Conservation (phyloP, 805 yeast species). For the Candida namnaoensis region DNA sequence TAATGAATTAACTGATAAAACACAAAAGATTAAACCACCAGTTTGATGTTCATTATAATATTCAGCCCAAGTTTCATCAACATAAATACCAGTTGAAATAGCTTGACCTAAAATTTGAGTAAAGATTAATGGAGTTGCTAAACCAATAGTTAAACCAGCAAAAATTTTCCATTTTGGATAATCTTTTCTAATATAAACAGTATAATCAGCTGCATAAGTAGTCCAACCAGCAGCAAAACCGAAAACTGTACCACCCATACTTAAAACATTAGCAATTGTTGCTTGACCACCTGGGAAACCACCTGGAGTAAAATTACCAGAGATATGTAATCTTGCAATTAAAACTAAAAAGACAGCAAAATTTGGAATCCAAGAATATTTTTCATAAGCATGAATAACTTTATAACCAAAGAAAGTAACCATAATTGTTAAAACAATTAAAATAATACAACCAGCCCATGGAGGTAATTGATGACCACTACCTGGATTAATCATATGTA, state of each 20-base stretch:
- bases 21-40: constrained; percentile 80
- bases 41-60: constrained; percentile 47
- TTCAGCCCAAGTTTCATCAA: constrained; percentile 33
- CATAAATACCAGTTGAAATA: constrained; percentile 56
- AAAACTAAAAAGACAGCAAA: constrained; percentile 64
- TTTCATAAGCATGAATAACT: constrained; percentile 74
- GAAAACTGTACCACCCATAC: constrained; percentile 75
- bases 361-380: constrained; percentile 85
- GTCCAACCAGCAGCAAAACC: constrained; percentile 96
- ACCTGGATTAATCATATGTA: constrained; percentile 63
- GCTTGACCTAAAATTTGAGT: constrained; percentile 84
- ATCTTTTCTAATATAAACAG: constrained; percentile 72
- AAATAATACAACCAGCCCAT: constrained; percentile 82
- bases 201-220: constrained; percentile 86
- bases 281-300: constrained; percentile 42
- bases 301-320: constrained; percentile 55
- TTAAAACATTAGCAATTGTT: constrained; percentile 68
- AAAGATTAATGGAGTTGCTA: constrained; percentile 61
- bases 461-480: constrained; percentile 52
- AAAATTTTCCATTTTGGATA: constrained; percentile 54
- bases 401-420: constrained; percentile 82
- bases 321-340: constrained; percentile 65
- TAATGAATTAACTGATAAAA: constrained; percentile 70
- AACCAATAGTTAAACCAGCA: constrained; percentile 53
- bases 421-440: constrained; percentile 57